phyloP scores from a whole-genome alignment of 257 asterid genomes.

The Leptodermis oblonga region DNA sequence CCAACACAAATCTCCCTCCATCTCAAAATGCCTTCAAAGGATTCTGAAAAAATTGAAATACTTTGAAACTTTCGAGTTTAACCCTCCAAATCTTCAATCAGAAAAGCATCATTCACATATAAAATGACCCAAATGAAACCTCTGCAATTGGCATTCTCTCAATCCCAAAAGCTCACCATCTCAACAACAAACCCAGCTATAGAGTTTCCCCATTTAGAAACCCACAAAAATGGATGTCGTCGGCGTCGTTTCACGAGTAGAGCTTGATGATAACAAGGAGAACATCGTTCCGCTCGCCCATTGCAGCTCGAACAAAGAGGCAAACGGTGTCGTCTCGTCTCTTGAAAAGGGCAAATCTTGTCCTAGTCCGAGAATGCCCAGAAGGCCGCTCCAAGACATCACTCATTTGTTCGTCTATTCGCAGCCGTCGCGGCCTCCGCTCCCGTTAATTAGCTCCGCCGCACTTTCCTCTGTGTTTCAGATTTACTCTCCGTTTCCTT shows the following conservation, averaged over 20 bases:
- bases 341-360: constrained; percentile 7
- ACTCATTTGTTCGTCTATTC: constrained; percentile 23
- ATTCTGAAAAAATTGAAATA: background rate
- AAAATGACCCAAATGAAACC: constrained; percentile 1
- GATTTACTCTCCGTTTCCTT: background rate
- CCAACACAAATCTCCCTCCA: constrained; percentile 17
- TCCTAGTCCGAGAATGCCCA: constrained; percentile 1
- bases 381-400: constrained; percentile 47
- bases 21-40: background rate
- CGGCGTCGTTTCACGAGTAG: constrained; percentile 2
- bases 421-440: background rate
- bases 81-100: constrained; percentile 25
- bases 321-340: background rate
- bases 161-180: background rate
- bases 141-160: background rate
- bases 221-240: constrained; percentile 27
- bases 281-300: constrained; percentile 17
- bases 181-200: background rate
- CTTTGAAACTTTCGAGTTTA: constrained; percentile 10
- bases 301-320: constrained; percentile 11
- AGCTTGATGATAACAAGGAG: constrained; percentile 42
- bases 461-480: background rate
- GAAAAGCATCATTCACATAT: background rate
- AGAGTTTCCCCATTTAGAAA: background rate
- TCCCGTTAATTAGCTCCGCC: background rate